These are phyloP conservation scores for Lasiodiplodia theobromae DNA, from an alignment of 2,329 filamentous ascomycete species.

Conservation along the genomic window DNA sequence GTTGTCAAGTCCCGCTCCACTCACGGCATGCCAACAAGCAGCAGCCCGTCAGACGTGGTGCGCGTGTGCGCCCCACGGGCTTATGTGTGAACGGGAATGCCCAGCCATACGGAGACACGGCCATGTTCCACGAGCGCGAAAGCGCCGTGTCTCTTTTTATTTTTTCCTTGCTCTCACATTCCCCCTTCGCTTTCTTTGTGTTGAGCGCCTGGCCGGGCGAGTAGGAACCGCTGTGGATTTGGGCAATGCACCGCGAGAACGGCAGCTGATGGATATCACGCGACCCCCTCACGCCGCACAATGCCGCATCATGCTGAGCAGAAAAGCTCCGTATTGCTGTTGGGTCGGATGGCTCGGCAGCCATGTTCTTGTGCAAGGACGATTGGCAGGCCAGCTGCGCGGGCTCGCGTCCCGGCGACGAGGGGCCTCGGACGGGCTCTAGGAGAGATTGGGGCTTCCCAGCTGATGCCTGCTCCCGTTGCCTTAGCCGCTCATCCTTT, in stretches of 20 bases:
- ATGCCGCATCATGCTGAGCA: slow-evolving; percentile 1
- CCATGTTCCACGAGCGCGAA: slow-evolving; percentile 19
- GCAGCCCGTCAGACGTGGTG: slow-evolving; percentile 23
- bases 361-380: not conserved
- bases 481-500: slow-evolving; percentile 24
- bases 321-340: not conserved
- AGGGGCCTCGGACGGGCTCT: slow-evolving; percentile 5
- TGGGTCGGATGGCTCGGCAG: not conserved
- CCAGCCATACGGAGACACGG: slow-evolving; percentile 12
- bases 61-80: slow-evolving; percentile 19
- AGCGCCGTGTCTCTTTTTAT: slow-evolving; percentile 26
- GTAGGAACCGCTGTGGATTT: not conserved
- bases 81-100: slow-evolving; percentile 22
- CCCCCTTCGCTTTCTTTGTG: not conserved
- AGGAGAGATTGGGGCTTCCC: slow-evolving; percentile 5
- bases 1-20: slow-evolving; percentile 7
- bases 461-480: slow-evolving; percentile 7
- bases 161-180: slow-evolving; percentile 28
- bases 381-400: too few species aligned
- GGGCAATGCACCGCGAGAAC: slow-evolving; percentile 21
- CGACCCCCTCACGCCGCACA: slow-evolving; percentile 17
- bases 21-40: slow-evolving; percentile 7
- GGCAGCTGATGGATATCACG: slow-evolving; percentile 3
- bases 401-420: slow-evolving; percentile 5
- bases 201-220: slow-evolving; percentile 3